Evolutionary conservation across 139 green algal species (phyloP).

Genomic region (Micractinium conductrix): DNA sequence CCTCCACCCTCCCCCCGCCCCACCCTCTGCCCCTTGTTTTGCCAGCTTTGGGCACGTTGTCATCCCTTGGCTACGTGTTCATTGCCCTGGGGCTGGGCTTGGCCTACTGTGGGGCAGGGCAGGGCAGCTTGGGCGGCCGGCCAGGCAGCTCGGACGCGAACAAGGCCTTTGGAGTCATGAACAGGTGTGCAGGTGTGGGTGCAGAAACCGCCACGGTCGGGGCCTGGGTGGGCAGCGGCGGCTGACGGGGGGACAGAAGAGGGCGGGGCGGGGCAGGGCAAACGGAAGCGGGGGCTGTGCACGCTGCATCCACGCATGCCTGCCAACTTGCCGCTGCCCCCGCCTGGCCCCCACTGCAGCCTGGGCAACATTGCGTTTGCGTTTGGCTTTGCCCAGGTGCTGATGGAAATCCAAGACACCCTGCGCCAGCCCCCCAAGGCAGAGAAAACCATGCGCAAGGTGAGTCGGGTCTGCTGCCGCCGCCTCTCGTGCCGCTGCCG

Average conservation of each 20-base stretch:
- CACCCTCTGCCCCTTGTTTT: too few species aligned
- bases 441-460: not conserved
- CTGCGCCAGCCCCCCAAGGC: constrained; percentile 18
- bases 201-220: too few species aligned
- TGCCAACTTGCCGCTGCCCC: too few species aligned
- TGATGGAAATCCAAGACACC: constrained; percentile 50
- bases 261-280: too few species aligned
- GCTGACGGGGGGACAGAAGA: too few species aligned
- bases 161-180: too few species aligned
- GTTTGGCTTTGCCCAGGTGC: constrained; percentile 22
- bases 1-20: too few species aligned
- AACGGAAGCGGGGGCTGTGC: too few species aligned
- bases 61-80: constrained; percentile 54
- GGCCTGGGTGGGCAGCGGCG: too few species aligned
- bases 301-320: too few species aligned
- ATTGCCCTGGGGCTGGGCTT: constrained; percentile 54
- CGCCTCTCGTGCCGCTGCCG: too few species aligned
- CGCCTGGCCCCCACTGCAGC: not conserved
- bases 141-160: not conserved
- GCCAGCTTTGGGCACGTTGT: constrained; percentile 49
- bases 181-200: too few species aligned
- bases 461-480: not conserved
- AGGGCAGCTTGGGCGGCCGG: constrained; percentile 25
- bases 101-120: constrained; percentile 9
- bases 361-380: constrained; percentile 41